phyloP scores from a whole-genome alignment of 2,329 filamentous ascomycete genomes.

The Colletotrichum sp. region DNA sequence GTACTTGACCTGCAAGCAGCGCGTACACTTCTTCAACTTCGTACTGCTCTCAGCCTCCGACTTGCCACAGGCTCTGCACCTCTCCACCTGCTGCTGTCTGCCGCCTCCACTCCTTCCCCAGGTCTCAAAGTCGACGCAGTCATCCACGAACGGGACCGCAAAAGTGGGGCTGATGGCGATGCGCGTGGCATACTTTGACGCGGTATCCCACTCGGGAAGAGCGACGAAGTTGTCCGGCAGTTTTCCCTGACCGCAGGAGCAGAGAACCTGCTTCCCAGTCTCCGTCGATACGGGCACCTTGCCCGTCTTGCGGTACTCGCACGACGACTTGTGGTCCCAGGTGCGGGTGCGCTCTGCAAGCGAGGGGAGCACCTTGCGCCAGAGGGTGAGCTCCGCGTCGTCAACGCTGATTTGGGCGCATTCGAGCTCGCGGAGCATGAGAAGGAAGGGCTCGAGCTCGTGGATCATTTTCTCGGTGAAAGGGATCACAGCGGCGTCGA shows the following conservation, averaged over 20 bases:
- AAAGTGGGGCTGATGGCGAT: slow-evolving; percentile 63
- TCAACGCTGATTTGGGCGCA: slow-evolving; percentile 42
- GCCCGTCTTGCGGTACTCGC: slow-evolving; percentile 45
- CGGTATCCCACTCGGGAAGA: slow-evolving; percentile 48
- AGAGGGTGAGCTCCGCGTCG: slow-evolving; percentile 63
- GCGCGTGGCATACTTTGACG: slow-evolving; percentile 52
- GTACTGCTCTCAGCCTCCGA: slow-evolving; percentile 30
- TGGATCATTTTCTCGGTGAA: slow-evolving; percentile 41
- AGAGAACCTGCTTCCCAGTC: slow-evolving; percentile 42
- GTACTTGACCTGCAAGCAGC: slow-evolving; percentile 52
- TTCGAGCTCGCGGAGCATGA: slow-evolving; percentile 40
- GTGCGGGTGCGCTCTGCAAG: slow-evolving; percentile 54
- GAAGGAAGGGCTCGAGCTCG: slow-evolving; percentile 42
- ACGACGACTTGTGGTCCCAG: slow-evolving; percentile 45
- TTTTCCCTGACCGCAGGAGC: slow-evolving; percentile 49
- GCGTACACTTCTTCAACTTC: slow-evolving; percentile 46
- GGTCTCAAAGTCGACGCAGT: slow-evolving; percentile 33
- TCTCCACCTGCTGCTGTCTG: slow-evolving; percentile 10
- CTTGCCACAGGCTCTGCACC: slow-evolving; percentile 43
- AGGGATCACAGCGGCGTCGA: slow-evolving; percentile 54
- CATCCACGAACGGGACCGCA: slow-evolving; percentile 47
- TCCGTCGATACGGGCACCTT: slow-evolving; percentile 44
- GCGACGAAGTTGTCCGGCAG: slow-evolving; percentile 43
- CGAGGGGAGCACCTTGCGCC: slow-evolving; percentile 50
- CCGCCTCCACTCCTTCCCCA: not conserved